Percentiles rank a stretch among this genome's conserved stretches.
Conservation (phyloP, 1,284 basidiomycete genomes). For the Heterobasidion occidentale region DNA sequence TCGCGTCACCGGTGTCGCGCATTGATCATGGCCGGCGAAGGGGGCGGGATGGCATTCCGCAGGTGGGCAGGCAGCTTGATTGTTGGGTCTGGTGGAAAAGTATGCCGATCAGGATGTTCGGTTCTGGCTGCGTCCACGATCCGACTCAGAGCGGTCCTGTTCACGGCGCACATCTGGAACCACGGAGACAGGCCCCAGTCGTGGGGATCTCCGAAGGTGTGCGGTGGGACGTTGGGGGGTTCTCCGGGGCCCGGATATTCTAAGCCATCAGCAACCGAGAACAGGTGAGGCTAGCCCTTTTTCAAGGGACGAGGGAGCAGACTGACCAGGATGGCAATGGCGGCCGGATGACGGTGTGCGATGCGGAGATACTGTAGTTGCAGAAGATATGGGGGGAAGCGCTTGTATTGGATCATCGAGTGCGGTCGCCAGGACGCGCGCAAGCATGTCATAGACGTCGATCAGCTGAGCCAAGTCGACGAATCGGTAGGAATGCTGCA, state of each 20-base stretch:
- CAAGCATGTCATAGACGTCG: conserved; percentile 3
- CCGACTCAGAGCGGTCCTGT: conserved; percentile 5
- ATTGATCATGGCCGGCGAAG: background rate
- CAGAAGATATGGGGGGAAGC: background rate
- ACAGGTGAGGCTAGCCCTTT: background rate
- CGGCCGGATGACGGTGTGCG: background rate
- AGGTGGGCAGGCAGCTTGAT: background rate
- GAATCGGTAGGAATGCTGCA: conserved; percentile 10
- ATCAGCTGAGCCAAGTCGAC: conserved; percentile 7
- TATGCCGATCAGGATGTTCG: background rate
- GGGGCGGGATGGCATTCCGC: background rate
- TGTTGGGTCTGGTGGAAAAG: background rate
- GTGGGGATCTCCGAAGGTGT: conserved; percentile 6
- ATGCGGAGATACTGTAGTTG: background rate
- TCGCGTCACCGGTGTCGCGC: background rate
- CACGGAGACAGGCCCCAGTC: conserved; percentile 9
- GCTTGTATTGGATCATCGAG: background rate
- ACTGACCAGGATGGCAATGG: background rate
- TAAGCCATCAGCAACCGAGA: background rate
- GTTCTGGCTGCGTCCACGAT: background rate
- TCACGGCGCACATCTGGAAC: conserved; percentile 10
- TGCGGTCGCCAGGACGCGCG: background rate
- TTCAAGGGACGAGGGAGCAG: background rate
- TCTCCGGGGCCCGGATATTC: conserved; percentile 6
- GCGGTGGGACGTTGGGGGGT: conserved; percentile 9